These are phyloP conservation scores for Talaromyces adpressus DNA, from an alignment of 495 filamentous ascomycete species.

Conservation along the genomic window DNA sequence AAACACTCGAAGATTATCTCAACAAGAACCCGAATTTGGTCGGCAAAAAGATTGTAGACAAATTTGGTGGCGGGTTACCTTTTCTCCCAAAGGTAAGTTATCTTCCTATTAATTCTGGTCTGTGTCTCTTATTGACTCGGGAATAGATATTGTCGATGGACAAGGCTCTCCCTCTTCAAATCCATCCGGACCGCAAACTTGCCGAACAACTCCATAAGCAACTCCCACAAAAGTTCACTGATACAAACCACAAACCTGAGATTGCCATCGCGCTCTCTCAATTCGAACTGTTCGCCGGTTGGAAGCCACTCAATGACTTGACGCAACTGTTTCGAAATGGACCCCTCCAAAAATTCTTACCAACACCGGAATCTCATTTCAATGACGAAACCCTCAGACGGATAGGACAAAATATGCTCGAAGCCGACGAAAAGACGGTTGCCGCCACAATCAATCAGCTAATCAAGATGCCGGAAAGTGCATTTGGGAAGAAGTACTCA, in stretches of 20 bases:
- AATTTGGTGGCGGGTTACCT: slow-evolving; percentile 59
- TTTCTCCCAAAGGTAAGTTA: slow-evolving; percentile 62
- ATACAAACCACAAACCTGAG: slow-evolving; percentile 77
- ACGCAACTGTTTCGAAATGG: slow-evolving; percentile 50
- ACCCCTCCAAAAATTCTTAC: slow-evolving; percentile 47
- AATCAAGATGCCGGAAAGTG: slow-evolving; percentile 31
- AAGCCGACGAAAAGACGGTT: slow-evolving; percentile 44
- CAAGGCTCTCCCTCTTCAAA: slow-evolving; percentile 75
- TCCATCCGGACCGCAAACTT: slow-evolving; percentile 66
- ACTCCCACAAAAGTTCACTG: slow-evolving; percentile 59
- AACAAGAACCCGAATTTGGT: slow-evolving; percentile 59
- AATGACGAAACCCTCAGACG: slow-evolving; percentile 54
- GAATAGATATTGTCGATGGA: slow-evolving; percentile 62
- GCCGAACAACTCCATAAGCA: slow-evolving; percentile 53
- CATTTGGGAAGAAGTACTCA: slow-evolving; percentile 41
- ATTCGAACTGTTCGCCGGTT: slow-evolving; percentile 76
- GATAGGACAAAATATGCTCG: slow-evolving; percentile 51
- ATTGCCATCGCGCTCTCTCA: slow-evolving; percentile 69
- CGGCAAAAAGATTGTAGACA: slow-evolving; percentile 54
- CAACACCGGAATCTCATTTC: slow-evolving; percentile 35
- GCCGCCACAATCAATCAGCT: slow-evolving; percentile 43
- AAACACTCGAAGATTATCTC: slow-evolving; percentile 59
- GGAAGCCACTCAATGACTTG: slow-evolving; percentile 59
- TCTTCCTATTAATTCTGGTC: neutral
- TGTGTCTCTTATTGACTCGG: neutral